Evolutionary conservation across 2,329 filamentous ascomycete genomes (phyloP).

Genomic region (Ceratocystiopsis brevicomis): DNA sequence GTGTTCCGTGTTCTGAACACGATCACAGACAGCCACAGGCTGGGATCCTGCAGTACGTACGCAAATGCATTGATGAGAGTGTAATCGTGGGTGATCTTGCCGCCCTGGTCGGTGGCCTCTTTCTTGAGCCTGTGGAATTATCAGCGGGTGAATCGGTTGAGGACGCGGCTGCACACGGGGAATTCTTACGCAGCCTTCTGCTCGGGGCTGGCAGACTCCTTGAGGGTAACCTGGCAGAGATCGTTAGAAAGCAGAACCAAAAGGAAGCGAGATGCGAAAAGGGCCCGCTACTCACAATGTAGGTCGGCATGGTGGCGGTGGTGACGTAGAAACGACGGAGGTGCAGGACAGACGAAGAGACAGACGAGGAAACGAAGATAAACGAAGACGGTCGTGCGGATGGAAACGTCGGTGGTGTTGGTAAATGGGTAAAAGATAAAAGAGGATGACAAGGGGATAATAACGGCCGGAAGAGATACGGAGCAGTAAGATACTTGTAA

Average conservation of each 20-base stretch:
- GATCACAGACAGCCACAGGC: no score
- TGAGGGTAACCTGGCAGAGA: conserved; percentile 52
- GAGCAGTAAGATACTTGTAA: no score
- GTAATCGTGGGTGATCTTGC: conserved; percentile 70
- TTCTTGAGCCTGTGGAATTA: conserved; percentile 48
- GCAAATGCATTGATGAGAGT: conserved; percentile 80
- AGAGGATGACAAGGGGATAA: no score
- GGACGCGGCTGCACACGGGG: background rate
- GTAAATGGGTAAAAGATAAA: no score
- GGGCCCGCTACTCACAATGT: conserved; percentile 8
- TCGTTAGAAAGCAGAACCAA: background rate
- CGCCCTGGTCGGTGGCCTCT: conserved; percentile 54
- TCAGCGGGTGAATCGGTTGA: background rate
- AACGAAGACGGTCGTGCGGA: no score
- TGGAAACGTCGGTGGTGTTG: no score
- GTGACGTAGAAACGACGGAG: background rate
- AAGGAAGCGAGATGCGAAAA: background rate
- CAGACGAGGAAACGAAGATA: background rate
- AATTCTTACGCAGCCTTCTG: conserved; percentile 46
- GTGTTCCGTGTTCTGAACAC: background rate
- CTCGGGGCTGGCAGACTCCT: conserved; percentile 44
- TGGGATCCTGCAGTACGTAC: conserved; percentile 35
- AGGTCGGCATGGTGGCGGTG: conserved; percentile 9
- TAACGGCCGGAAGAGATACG: no score
- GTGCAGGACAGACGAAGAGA: background rate